Percentiles rank a stretch among this genome's conserved stretches.
These are phyloP conservation scores for Pichia pseudocactophila DNA, from an alignment of 805 yeast species.

Conservation along the genomic window DNA sequence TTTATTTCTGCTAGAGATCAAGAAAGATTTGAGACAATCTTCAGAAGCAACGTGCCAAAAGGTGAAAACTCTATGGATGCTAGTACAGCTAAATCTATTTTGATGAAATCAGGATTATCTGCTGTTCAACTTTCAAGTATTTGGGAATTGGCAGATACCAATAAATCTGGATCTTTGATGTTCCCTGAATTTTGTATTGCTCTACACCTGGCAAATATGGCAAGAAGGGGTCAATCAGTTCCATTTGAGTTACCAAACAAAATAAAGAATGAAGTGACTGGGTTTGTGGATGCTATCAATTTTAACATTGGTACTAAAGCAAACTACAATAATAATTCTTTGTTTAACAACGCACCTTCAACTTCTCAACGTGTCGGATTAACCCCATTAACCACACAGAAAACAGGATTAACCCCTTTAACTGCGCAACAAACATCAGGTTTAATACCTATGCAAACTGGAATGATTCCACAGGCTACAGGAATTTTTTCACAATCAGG, in stretches of 20 bases:
- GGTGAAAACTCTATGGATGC: slow-evolving; percentile 66
- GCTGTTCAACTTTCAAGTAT: slow-evolving; percentile 73
- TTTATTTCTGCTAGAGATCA: slow-evolving; percentile 84
- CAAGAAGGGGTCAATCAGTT: slow-evolving; percentile 66
- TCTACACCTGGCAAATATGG: slow-evolving; percentile 74
- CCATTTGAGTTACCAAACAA: slow-evolving; percentile 66
- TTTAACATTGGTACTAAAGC: slow-evolving; percentile 54
- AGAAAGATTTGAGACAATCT: slow-evolving; percentile 74
- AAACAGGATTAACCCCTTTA: slow-evolving; percentile 37
- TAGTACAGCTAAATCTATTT: slow-evolving; percentile 66
- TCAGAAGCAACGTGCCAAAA: slow-evolving; percentile 64
- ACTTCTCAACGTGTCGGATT: background rate
- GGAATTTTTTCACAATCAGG: slow-evolving; percentile 28
- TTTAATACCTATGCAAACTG: slow-evolving; percentile 39
- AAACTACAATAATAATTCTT: slow-evolving; percentile 6
- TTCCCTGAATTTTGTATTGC: slow-evolving; percentile 95
- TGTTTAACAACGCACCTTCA: slow-evolving; percentile 5
- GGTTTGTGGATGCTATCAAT: slow-evolving; percentile 83
- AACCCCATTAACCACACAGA: slow-evolving; percentile 30
- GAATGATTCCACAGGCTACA: slow-evolving; percentile 30
- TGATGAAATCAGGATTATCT: slow-evolving; percentile 69
- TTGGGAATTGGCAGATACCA: slow-evolving; percentile 89
- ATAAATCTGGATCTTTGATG: slow-evolving; percentile 71
- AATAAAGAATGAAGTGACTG: slow-evolving; percentile 74
- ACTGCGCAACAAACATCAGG: slow-evolving; percentile 27